Evolutionary conservation across 2,329 filamentous ascomycete genomes (phyloP), one percentile per base, ranked within the genome.

Genomic region (Periconia macrospinosa): DNA sequence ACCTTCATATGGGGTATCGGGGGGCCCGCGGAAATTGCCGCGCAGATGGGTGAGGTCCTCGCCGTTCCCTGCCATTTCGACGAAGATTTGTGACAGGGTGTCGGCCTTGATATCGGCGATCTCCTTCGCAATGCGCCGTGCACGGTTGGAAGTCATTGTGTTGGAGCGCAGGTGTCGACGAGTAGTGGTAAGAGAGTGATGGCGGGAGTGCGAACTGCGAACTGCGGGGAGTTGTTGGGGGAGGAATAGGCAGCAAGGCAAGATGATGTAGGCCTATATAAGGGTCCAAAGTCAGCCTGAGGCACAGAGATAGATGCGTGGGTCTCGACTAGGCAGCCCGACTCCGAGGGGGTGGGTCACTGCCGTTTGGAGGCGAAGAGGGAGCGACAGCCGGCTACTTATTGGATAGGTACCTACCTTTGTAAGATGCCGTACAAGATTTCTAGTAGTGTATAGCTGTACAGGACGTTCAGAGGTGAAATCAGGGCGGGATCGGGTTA

Each of bases 1-100:
- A 18, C 91, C 92, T 62, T 92, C 90, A 71, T 97, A 99, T 0
- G 94, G 92, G 1, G 93, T 96, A 60, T 95, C 92, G 35, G 93
- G 92, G 1, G 94, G 94, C 0, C 91, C 94, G 37, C 83, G 83
- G 72, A 99, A 94, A 53, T 86, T 84, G 53, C 93, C 94, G 62
- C 86, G 87, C 57, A 99, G 85, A 67, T 93, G 89, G 53, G 87
- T 91, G 52, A 97, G 78, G 74, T 92, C 89, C 58, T 85, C 82
- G 45, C 83, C 83, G 56, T 84, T 77, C 30, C 78, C 82, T 53
- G 86, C 77, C 1, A 86, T 82, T 49, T 85, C 79, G 14, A 90
- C 90, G 30, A 81, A 81, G 66, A 97, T 90, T 56, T 90, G 87
- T 18, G 91, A 95, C 56, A 85, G 83, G 52, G 83, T 81, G 69